Evolutionary conservation across 257 asterid species (phyloP), one percentile per base, ranked within the genome.

Genomic region (Apocynum venetum): DNA sequence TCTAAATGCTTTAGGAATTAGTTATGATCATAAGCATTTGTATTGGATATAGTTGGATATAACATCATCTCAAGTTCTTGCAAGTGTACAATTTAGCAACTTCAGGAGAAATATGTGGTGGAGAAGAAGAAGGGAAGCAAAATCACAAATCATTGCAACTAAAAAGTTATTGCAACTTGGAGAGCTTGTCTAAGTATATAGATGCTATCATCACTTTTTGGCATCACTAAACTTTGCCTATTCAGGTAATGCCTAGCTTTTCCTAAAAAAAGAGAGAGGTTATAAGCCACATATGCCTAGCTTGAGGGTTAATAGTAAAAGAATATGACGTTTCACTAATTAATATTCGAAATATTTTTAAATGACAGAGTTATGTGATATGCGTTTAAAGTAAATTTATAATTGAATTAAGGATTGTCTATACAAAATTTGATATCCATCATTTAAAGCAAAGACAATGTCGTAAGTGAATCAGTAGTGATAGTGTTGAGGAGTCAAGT

Each of bases 101-200:
- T 74, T 74, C 31, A 74, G 56, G 77, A 19, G 14, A 41, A 74
- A 57, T 69, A 10, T 40, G 56, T 56, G 55, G 53, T 55, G 44
- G 44, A 56, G 52, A 56, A 52, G 66, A 72, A 6, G 51, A 14
- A 53, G 31, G 36, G 19, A 15, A 52, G 51, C 36, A 35, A 49
- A 19, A 48, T 51, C 19, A 60, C 41, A 43, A 19, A 20, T 53
- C 17, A 72, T 52, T 72, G 76, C 76, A 72, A 53, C 66, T 53
- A 36, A 25, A 25, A 43, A 19, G 17, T 53, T 8, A 72, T 52
- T 72, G 76, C 76, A 72, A 53, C 66, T 36, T 52, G 65, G 64
- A 57, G 36, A 57, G 1, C 67, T 4, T 60, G 38, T 60, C 5
- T 31, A 8, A 25, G 31, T 25, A 25, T 25, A 25, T 15, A 20